Base-by-base conservation (phyloP, 1,284 basidiomycete species). In the Irpex sp. region DNA sequence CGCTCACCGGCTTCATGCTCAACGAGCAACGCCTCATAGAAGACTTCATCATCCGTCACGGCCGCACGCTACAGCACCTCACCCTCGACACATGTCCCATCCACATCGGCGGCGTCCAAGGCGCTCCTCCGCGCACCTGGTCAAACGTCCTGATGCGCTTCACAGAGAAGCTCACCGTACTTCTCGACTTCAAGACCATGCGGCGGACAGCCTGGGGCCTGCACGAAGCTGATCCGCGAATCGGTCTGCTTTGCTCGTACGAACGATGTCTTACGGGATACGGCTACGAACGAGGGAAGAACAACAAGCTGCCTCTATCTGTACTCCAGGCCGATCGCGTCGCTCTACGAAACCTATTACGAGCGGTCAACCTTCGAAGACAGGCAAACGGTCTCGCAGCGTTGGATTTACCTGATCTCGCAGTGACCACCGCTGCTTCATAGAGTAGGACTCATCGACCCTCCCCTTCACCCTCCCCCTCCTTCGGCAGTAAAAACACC, bases 401-500 rank as follows among this genome's bases (percentile, higher is more conserved):
- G 9, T 19, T 55, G n/a, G 50, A 35, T 7, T 17, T 62, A 13
- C 61, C 61, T n/a, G 61, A 58, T 8, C 61, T 62, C 4, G n/a
- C 49, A 4, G 50, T 51, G 6, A 19, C 57, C 13, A 26, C 47
- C 31, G 33, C 35, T 33, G 26, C 49, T 13, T 51, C 58, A 6
- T 59, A 33, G 46, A 11, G 1, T 31, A 33, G 21, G 9, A 43
- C 8, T 58, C n/a, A 36, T 15, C 39, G 56, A 11, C 5, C 21
- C n/a, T 46, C 35, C 39, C 19, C 35, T 46, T 58, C 37, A n/a
- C 19, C 35, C 26, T 58, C 37, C 3, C 19, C 56, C 17, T 37
- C 43, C 62, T 64, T 67, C 47, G 66, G 65, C 33, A 72, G 65
- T 63, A 83, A 67, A 69, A 87, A 88, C 2, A 87, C 81, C 87